Percentiles rank a stretch among this genome's conserved stretches.
Evolutionary conservation across 108 stramenopile genomes (phyloP).

Genomic region (Schizochytrium sp.): DNA sequence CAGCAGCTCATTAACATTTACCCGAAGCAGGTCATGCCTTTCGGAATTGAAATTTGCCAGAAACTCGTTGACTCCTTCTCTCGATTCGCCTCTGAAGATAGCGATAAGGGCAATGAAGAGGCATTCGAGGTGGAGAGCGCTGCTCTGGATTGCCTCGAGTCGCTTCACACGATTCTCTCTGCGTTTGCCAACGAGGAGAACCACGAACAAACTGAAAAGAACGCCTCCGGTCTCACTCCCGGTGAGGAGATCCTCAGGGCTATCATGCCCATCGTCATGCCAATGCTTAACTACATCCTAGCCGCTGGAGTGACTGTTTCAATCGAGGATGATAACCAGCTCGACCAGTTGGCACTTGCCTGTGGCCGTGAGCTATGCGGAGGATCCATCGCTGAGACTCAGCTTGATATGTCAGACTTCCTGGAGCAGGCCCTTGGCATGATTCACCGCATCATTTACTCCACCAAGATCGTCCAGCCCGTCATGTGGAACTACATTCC

Average conservation of each 20-base stretch:
- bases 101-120: constrained; percentile 19
- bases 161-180: constrained; percentile 17
- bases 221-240: neutral
- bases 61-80: constrained; percentile 33
- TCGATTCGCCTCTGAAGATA: constrained; percentile 26
- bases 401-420: constrained; percentile 26
- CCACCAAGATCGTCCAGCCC: neutral
- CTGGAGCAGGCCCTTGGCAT: constrained; percentile 50
- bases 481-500: constrained; percentile 28
- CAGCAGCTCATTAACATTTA: constrained; percentile 40
- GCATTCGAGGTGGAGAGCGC: constrained; percentile 33
- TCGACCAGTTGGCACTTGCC: constrained; percentile 12
- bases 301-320: neutral
- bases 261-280: constrained; percentile 41
- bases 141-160: constrained; percentile 13
- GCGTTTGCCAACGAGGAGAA: constrained; percentile 50
- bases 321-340: neutral
- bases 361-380: neutral
- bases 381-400: neutral
- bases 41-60: constrained; percentile 19
- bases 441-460: constrained; percentile 23
- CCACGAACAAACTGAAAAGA: neutral
- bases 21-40: constrained; percentile 31
- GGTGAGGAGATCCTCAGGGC: constrained; percentile 40
- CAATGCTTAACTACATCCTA: constrained; percentile 28